Evolutionary conservation across 1,139 yeast genomes (phyloP), one percentile per base, ranked within the genome.

Genomic region (Geotrichum klebahnii): DNA sequence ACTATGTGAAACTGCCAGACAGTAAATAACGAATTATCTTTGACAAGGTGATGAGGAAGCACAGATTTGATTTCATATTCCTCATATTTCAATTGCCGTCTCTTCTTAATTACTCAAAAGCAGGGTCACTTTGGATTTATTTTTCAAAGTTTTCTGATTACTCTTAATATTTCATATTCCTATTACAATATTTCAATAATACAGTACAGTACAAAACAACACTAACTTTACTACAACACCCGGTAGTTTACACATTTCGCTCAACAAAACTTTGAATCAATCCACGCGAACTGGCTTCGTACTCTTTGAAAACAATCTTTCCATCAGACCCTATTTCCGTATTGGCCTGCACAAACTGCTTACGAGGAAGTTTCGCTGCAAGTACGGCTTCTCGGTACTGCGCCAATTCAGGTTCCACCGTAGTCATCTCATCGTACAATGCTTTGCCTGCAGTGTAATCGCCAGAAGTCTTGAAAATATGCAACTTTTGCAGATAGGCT

Each of bases 281-380:
- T 29, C 95, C 95, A 34, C 72, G 72, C 58, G 80, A 81, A n/a
- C 81, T 73, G 62, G 85, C 90, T 20, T 80, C 84, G 60, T 88
- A 88, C 63, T 85, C 95, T 54, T 72, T 74, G 31, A 86, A 75
- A 38, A 69, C 75, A 33, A 85, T 80, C 22, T 67, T 73, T 14
- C 64, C 69, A 12, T 66, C 73, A 19, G 53, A 60, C 24, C 66
- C 68, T 5, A 59, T 64, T 6, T 64, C 61, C 5, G 94, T 83
- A 67, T 88, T 88, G 32, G 88, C 87, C 69, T 88, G 96, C 53
- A 88, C 80, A 61, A 84, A 77, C 65, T 86, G 94, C 66, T 82
- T 83, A 65, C 96, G 78, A 55, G 96, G 95, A 57, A 82, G 72
- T 68, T 87, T 85, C 65, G 85, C 83, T 49, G 72, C 71, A 55